Evolutionary conservation across 2,329 filamentous ascomycete species (phyloP).

Genomic region (Penicillium palitans): DNA sequence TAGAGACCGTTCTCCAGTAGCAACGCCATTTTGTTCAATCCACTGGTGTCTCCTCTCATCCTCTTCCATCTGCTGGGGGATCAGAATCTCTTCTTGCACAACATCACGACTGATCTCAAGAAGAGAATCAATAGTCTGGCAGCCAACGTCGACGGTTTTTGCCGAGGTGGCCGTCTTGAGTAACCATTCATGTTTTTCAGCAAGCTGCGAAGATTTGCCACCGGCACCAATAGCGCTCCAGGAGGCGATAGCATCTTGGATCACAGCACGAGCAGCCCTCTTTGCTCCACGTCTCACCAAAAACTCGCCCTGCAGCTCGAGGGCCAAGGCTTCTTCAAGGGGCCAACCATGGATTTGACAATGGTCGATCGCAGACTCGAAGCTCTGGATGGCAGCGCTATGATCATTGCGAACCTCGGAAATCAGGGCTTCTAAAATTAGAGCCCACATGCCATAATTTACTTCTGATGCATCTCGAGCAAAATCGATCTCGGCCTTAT

Average conservation of each 20-base stretch:
- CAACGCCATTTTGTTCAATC: constrained; percentile 45
- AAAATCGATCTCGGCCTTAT: constrained; percentile 55
- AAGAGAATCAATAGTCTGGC: constrained; percentile 58
- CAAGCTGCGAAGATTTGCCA: constrained; percentile 60
- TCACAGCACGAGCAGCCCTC: constrained; percentile 57
- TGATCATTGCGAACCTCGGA: constrained; percentile 51
- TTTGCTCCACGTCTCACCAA: constrained; percentile 58
- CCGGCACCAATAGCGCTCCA: constrained; percentile 60
- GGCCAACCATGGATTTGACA: constrained; percentile 58
- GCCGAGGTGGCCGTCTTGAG: constrained; percentile 55
- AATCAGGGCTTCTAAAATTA: constrained; percentile 57
- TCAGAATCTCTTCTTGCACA: constrained; percentile 32
- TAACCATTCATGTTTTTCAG: constrained; percentile 62
- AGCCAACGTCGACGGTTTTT: constrained; percentile 54
- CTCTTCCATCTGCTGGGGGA: constrained; percentile 38
- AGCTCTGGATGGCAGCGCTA: constrained; percentile 47
- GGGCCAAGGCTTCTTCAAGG: constrained; percentile 60
- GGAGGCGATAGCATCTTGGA: constrained; percentile 59
- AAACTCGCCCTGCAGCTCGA: constrained; percentile 62
- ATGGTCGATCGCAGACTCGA: constrained; percentile 61
- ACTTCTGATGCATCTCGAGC: constrained; percentile 56
- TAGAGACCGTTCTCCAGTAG: constrained; percentile 40
- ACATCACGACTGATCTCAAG: constrained; percentile 40
- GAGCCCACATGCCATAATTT: constrained; percentile 61
- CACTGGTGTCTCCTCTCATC: constrained; percentile 44